phyloP scores from a whole-genome alignment of 176 grass and related monocot species.

The Avena atlantica region DNA sequence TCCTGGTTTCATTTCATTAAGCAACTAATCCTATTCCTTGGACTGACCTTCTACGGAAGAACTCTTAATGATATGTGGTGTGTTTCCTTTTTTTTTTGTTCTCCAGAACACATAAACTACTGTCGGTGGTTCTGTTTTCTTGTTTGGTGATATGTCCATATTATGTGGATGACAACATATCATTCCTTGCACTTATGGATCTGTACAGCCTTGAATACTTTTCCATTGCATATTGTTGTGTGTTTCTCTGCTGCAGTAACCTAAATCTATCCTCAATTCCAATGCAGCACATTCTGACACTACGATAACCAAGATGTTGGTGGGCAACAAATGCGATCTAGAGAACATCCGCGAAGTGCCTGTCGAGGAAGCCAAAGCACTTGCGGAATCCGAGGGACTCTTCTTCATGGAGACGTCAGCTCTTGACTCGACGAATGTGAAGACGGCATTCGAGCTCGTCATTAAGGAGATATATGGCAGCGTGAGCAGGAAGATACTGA shows the following conservation, averaged over 20 bases:
- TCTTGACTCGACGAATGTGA: constrained; percentile 81
- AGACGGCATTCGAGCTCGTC: constrained; percentile 75
- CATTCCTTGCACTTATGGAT: background rate
- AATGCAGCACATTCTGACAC: constrained; percentile 89
- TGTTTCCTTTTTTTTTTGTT: background rate
- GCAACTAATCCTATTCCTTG: background rate
- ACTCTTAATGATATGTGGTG: constrained; percentile 1
- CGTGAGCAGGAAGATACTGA: constrained; percentile 82
- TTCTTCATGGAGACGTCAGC: constrained; percentile 97
- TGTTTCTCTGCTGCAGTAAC: background rate
- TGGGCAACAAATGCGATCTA: constrained; percentile 88
- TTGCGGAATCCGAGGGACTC: constrained; percentile 75
- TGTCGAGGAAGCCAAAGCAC: constrained; percentile 72
- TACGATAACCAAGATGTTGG: constrained; percentile 79
- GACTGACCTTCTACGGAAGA: background rate
- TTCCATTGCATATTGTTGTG: background rate
- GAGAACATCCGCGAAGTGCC: constrained; percentile 77
- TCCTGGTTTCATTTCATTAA: background rate
- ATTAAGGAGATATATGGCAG: constrained; percentile 87
- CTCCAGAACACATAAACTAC: background rate
- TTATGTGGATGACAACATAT: background rate
- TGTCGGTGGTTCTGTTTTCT: background rate
- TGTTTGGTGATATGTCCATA: background rate
- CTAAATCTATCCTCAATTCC: background rate
- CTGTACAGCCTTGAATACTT: background rate